phyloP scores from a whole-genome alignment of 148 eudicot species.

The Vaccinium darrowii region DNA sequence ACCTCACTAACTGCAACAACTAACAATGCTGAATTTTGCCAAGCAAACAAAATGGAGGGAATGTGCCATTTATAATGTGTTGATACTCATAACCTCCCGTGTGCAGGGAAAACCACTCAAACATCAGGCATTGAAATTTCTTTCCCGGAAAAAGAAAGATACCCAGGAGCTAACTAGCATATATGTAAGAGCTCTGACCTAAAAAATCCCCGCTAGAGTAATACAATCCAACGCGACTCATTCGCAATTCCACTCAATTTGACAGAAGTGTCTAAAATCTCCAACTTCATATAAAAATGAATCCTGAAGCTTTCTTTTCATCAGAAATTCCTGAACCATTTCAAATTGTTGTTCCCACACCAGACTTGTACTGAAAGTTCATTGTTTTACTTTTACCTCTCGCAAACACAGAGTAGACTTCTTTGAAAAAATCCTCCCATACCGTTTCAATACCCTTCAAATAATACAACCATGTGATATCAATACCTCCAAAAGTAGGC shows the following conservation, averaged over 20 bases:
- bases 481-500: background rate
- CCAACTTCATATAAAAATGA: background rate
- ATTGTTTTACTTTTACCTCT: background rate
- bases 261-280: background rate
- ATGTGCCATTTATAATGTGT: too few relatives aligned
- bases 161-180: background rate
- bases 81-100: too few relatives aligned
- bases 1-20: too few relatives aligned
- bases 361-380: background rate
- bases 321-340: background rate
- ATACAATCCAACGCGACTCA: background rate
- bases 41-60: too few relatives aligned
- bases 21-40: too few relatives aligned
- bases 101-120: background rate
- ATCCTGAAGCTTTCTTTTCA: background rate
- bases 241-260: background rate
- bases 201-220: background rate
- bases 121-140: background rate
- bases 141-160: background rate
- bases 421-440: background rate
- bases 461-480: background rate
- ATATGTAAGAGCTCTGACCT: background rate
- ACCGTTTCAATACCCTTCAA: background rate
- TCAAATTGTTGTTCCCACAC: background rate
- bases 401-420: background rate